Evolutionary conservation across 768 basidiomycete genomes (phyloP).

Genomic region (Pisolithus microcarpus): DNA sequence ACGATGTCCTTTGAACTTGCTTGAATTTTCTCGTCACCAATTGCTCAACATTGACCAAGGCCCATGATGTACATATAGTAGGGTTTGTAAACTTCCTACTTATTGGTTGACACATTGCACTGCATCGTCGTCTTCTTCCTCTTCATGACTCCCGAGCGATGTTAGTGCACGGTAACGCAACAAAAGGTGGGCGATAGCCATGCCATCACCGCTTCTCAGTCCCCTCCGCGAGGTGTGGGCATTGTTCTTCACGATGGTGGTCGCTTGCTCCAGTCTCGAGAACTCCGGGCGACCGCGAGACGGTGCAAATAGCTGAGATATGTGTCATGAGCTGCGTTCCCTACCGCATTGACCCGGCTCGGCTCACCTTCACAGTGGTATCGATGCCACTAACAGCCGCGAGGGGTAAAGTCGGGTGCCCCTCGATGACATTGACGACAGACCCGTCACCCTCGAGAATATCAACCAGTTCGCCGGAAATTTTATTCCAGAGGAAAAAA

Average conservation of each 20-base stretch:
- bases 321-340: not conserved
- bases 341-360: not conserved
- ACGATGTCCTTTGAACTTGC: too few species aligned
- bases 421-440: conserved; percentile 84
- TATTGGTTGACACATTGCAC: conserved; percentile 25
- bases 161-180: conserved; percentile 22
- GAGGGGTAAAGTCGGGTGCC: conserved; percentile 69
- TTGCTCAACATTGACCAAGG: not conserved
- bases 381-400: conserved; percentile 88
- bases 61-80: too few species aligned
- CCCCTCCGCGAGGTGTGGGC: conserved; percentile 26
- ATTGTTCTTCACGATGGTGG: conserved; percentile 54
- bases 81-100: not conserved
- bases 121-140: conserved; percentile 19
- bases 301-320: conserved; percentile 58
- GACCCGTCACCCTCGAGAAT: conserved; percentile 78
- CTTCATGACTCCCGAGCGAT: conserved; percentile 17
- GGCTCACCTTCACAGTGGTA: conserved; percentile 70
- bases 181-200: conserved; percentile 26
- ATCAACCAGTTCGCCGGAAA: conserved; percentile 53
- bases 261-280: conserved; percentile 47
- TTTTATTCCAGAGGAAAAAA: conserved; percentile 82
- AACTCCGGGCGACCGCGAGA: conserved; percentile 39
- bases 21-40: not conserved
- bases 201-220: conserved; percentile 11